phyloP scores from a whole-genome alignment of 2,329 filamentous ascomycete genomes.

The Boeremia lycopersici region DNA sequence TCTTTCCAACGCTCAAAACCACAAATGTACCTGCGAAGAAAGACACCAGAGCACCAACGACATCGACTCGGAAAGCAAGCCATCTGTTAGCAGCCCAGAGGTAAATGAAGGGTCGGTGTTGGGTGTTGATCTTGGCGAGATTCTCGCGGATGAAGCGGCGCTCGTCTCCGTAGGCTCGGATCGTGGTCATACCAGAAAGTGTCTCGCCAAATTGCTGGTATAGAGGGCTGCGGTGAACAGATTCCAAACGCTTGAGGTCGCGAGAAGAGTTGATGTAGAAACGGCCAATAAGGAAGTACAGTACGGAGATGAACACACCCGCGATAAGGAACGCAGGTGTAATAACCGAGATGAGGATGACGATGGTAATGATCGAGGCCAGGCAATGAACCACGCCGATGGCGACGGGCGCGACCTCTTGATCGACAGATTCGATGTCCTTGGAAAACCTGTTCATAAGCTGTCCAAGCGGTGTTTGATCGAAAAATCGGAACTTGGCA shows the following conservation, averaged over 20 bases:
- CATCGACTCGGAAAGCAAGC: constrained; percentile 90
- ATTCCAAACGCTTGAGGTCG: constrained; percentile 93
- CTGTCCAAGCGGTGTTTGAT: constrained; percentile 92
- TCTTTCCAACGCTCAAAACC: constrained; percentile 77
- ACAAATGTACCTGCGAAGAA: constrained; percentile 96
- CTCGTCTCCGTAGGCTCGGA: constrained; percentile 94
- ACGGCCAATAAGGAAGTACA: constrained; percentile 82
- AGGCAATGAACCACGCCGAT: constrained; percentile 74
- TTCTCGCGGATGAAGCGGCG: constrained; percentile 93
- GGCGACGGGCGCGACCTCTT: constrained; percentile 91
- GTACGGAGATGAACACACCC: constrained; percentile 78
- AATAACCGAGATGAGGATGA: constrained; percentile 83
- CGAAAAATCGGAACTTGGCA: constrained; percentile 97
- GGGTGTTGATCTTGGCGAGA: constrained; percentile 82
- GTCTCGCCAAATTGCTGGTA: constrained; percentile 99
- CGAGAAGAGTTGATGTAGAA: constrained; percentile 94
- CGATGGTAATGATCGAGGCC: constrained; percentile 78
- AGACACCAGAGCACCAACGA: constrained; percentile 86
- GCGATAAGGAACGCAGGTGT: constrained; percentile 91
- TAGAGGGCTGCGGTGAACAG: constrained; percentile 88
- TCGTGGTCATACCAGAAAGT: constrained; percentile 90
- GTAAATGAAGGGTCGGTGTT: constrained; percentile 92
- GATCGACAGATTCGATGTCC: constrained; percentile 91
- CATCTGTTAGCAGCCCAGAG: constrained; percentile 97
- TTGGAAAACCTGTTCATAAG: constrained; percentile 99